A percentile compares a stretch with the other conserved stretches of the same genome.
phyloP scores from a whole-genome alignment of 2,329 filamentous ascomycete species.

The Biscogniauxia marginata region DNA sequence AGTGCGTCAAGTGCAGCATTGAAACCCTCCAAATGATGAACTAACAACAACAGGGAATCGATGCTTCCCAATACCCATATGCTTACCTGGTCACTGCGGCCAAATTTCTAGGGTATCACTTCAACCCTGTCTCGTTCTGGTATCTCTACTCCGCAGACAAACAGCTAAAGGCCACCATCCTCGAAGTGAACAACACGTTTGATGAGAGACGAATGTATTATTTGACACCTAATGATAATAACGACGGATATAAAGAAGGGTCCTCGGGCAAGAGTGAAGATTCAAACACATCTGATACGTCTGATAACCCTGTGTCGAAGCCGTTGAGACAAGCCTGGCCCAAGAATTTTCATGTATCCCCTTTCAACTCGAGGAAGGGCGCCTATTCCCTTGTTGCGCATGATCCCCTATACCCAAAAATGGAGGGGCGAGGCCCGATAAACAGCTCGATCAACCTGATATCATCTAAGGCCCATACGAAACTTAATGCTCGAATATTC shows the following conservation, averaged over 20 bases:
- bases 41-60: slow-evolving; percentile 47
- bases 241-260: slow-evolving; percentile 3
- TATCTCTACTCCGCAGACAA: slow-evolving; percentile 65
- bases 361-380: slow-evolving; percentile 65
- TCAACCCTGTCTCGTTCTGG: slow-evolving; percentile 78
- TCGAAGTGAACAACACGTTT: slow-evolving; percentile 78
- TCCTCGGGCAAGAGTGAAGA: slow-evolving; percentile 13
- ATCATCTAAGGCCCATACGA: slow-evolving; percentile 59
- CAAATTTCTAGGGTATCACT: slow-evolving; percentile 66
- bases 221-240: slow-evolving; percentile 42
- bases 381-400: slow-evolving; percentile 49
- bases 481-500: slow-evolving; percentile 60
- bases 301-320: slow-evolving; percentile 1
- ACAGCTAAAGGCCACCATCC: slow-evolving; percentile 60
- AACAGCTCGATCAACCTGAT: slow-evolving; percentile 60
- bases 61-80: slow-evolving; percentile 59
- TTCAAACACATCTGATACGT: neutral
- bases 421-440: slow-evolving; percentile 43
- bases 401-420: slow-evolving; percentile 45
- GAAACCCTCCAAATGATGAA: neutral
- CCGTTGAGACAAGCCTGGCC: slow-evolving; percentile 53
- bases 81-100: slow-evolving; percentile 72
- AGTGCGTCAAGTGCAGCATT: slow-evolving; percentile 38
- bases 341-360: slow-evolving; percentile 76
- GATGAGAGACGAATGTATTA: slow-evolving; percentile 69